Base-by-base conservation (phyloP, 495 filamentous ascomycete species). In the Paragyromitra xinjiangensis region DNA sequence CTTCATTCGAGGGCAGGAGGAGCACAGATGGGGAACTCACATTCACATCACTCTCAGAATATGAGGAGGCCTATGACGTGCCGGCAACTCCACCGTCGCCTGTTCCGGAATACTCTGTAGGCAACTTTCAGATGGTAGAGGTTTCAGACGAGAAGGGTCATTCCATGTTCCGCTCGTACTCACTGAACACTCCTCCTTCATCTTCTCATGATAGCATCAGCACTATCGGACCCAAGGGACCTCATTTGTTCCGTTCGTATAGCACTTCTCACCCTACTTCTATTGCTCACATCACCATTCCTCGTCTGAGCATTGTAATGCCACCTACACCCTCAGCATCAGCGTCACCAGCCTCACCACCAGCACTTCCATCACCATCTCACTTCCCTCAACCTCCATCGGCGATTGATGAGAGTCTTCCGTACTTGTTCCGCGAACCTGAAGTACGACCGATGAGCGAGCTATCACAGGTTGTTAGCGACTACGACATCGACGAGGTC, bases 161-260 rank as follows among this genome's bases (percentile, higher is more conserved):
- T 34, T 69, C 67, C 12, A 81, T 80, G 34, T 80, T 77, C 53
- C 78, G 79, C 34, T 64, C 75, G 26, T 69, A 80, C 69, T 80
- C 76, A 9, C 55, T 80, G 22, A 77, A 75, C 61, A 77, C 77
- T 19, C 75, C 74, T 3, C 77, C 77, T 65, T 34, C 77, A 64
- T 79, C 75, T 14, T 78, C 67, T 39, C 75, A 71, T 34, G 77
- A 79, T 72, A 79, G 81, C 66, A 91, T 90, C 80, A 85, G 89
- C 45, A 91, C 94, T 1, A 88, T 93, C 80, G 94, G 94, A 26
- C 94, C 94, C 6, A 87, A 86, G 75, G 94, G 94, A 4, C 94
- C 94, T 2, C 94, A 97, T 85, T 86, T 98, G n/a, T 98, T 98
- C 84, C 88, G 93, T 69, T 86, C 85, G 42, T 91, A 83, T 55